Base-by-base conservation (phyloP, 768 basidiomycete genomes). In the Sistotremastrum suecicum region DNA sequence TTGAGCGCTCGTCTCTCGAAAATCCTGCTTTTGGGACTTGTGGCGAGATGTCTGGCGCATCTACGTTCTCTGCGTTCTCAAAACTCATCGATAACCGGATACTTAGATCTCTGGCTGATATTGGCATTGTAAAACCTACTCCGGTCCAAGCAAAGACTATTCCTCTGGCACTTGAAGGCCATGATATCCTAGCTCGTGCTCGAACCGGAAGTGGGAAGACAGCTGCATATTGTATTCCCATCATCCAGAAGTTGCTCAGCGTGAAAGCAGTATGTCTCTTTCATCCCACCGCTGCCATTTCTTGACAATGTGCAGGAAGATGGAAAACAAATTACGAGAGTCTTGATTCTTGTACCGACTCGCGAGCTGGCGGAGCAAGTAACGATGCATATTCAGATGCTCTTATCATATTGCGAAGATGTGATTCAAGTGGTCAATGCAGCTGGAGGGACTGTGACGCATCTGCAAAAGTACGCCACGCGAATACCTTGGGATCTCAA, bases 121-220 rank as follows among this genome's bases (percentile, higher is more conserved):
- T 83, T 57, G 81, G 83, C 38, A 97, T 97, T 62, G 78, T 88
- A 11, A 75, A 80, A 36, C 95, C 95, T 5, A 99, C 95, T 0
- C 74, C 87, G 32, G 83, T 99, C 11, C 95, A 99, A 60, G 73
- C 74, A 6, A 89, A 87, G 59, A 83, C 88, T 3, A 92, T 99
- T 41, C 92, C 94, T 1, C 72, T 94, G 11, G 89, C 92, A 1
- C 72, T 99, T 34, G 84, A 90, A 61, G 79, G 82, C 52, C 69
- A 72, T 34, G 95, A 99, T 61, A 84, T 99, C 45, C 77, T 99
- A 33, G 94, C 92, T 12, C 76, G 88, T 39, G 94, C 95, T 2
- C 75, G 88, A 33, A 99, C 95, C 3, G 95, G 95, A 11, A 91
- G 87, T 47, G 95, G 95, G 29, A 99, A 99, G 67, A 99, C 95